Conservation (phyloP, 2,329 filamentous ascomycete genomes). For the Sclerotinia trifoliorum region DNA sequence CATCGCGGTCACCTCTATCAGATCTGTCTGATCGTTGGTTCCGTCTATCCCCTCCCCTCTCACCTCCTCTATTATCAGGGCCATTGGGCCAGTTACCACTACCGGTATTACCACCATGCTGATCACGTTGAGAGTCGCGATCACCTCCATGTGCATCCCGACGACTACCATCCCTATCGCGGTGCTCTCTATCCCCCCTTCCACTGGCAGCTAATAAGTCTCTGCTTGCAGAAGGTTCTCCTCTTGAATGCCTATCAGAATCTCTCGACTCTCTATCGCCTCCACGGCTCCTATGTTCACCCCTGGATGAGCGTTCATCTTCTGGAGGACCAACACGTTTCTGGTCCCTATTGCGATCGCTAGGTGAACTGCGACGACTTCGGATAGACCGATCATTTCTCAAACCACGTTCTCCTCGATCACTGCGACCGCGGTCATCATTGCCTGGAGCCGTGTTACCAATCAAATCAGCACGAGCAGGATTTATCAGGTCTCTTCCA, state of each 20-base stretch:
- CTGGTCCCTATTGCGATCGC: conserved; percentile 35
- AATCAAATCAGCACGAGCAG: conserved; percentile 37
- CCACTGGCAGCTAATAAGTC: conserved; percentile 31
- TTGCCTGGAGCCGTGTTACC: conserved; percentile 27
- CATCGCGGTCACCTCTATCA: conserved; percentile 33
- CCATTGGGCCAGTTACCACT: conserved; percentile 15
- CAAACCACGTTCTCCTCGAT: conserved; percentile 34
- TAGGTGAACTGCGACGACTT: conserved; percentile 37
- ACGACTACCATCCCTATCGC: conserved; percentile 27
- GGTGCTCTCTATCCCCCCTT: conserved; percentile 25
- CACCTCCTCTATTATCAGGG: conserved; percentile 27
- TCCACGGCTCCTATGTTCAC: conserved; percentile 37
- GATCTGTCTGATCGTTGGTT: conserved; percentile 25
- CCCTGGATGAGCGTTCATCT: conserved; percentile 33
- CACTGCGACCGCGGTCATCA: conserved; percentile 31
- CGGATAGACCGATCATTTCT: conserved; percentile 38
- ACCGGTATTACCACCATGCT: not conserved
- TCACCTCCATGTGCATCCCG: conserved; percentile 25
- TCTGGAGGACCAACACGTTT: conserved; percentile 33
- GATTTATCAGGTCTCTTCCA: conserved; percentile 33
- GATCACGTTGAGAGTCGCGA: conserved; percentile 13
- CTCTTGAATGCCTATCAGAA: conserved; percentile 15
- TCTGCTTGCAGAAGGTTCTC: conserved; percentile 10
- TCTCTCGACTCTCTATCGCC: conserved; percentile 30
- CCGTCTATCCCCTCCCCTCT: conserved; percentile 29